Conservation (phyloP, 2,329 filamentous ascomycete genomes). For the Epichloe sylvatica region DNA sequence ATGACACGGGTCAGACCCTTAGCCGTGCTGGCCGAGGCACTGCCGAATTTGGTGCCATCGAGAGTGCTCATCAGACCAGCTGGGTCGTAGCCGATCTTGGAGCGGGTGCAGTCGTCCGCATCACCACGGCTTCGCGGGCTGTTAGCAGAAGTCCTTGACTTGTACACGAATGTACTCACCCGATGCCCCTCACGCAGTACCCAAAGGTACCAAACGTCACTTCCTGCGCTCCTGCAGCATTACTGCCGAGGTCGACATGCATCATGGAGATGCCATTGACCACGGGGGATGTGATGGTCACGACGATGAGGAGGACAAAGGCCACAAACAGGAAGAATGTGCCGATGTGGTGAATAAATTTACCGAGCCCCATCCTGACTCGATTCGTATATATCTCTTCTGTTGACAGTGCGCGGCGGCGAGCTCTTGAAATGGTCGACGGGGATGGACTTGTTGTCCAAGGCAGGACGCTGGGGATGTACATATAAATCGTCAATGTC, state of each 20-base stretch:
- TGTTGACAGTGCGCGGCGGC: too few species aligned
- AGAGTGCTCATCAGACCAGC: conserved; percentile 27
- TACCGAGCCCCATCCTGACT: conserved; percentile 30
- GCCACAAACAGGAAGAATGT: conserved; percentile 42
- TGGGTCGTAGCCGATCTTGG: conserved; percentile 42
- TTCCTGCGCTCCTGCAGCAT: conserved; percentile 19
- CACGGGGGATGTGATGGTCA: conserved; percentile 47
- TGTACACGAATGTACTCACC: conserved; percentile 10
- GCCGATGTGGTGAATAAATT: conserved; percentile 42
- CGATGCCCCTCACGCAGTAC: conserved; percentile 30
- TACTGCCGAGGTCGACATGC: conserved; percentile 31
- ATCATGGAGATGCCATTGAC: conserved; percentile 40
- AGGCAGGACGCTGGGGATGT: neutral
- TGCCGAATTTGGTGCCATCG: conserved; percentile 27
- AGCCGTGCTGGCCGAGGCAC: conserved; percentile 28
- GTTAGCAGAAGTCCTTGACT: neutral
- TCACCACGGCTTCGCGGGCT: conserved; percentile 7
- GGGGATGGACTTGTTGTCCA: too few species aligned
- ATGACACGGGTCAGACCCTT: conserved; percentile 42
- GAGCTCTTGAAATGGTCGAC: too few species aligned
- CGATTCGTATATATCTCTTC: neutral
- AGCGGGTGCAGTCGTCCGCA: conserved; percentile 33
- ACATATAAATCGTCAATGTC: conserved; percentile 2
- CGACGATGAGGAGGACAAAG: conserved; percentile 42
- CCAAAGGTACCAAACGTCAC: conserved; percentile 48